A percentile compares a stretch with the other conserved stretches of the same genome.
Conservation (phyloP, 257 asterid genomes). For the Solanum corneliomulleri region DNA sequence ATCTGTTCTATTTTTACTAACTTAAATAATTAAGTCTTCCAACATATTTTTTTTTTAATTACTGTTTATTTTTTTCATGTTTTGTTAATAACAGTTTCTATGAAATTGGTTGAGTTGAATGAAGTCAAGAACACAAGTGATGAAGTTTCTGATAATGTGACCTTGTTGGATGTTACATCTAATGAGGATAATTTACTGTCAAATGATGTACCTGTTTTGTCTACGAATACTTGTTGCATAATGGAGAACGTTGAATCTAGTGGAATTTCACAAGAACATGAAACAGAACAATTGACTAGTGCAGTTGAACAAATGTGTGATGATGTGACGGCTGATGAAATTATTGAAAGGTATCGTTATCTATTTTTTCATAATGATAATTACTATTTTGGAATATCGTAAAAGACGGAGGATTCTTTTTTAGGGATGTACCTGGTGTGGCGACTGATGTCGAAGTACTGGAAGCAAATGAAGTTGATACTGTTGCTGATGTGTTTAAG, state of each 20-base stretch:
- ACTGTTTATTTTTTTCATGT: neutral
- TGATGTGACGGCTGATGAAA: fast-evolving
- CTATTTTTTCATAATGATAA: neutral
- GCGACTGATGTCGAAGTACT: neutral
- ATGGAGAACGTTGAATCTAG: neutral
- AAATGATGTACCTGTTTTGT: neutral
- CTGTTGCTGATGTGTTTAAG: neutral
- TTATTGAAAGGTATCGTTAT: neutral
- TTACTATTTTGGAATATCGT: neutral
- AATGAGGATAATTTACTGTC: neutral
- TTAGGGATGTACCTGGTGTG: neutral
- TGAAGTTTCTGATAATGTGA: neutral
- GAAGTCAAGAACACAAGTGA: neutral
- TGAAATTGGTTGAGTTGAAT: neutral
- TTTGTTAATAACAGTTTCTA: neutral
- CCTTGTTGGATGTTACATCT: neutral
- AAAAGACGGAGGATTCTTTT: neutral
- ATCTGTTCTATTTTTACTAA: too few relatives aligned
- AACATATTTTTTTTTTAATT: neutral
- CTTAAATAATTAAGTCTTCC: too few relatives aligned
- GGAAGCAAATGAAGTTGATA: neutral
- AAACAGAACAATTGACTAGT: neutral
- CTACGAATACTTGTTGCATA: neutral
- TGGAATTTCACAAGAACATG: neutral
- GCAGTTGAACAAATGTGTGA: neutral